Evolutionary conservation across 495 filamentous ascomycete species (phyloP).

Genomic region (Aspergillus incahuasiensis): DNA sequence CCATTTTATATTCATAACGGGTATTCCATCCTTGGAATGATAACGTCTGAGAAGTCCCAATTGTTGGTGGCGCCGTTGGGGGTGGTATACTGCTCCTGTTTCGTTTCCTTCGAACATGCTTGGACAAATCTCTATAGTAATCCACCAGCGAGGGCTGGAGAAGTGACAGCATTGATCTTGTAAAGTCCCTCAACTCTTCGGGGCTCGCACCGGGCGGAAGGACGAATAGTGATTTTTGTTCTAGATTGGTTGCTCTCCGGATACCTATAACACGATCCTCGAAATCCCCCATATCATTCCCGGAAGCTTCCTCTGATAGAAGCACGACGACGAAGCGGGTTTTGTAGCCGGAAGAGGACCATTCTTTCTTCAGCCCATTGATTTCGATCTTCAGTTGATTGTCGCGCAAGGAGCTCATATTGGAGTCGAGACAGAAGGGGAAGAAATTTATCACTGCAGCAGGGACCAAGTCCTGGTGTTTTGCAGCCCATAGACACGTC

Average conservation of each 20-base stretch:
- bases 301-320: slow-evolving; percentile 60
- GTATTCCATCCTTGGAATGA: slow-evolving; percentile 85
- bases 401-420: slow-evolving; percentile 66
- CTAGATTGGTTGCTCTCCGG: slow-evolving; percentile 70
- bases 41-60: slow-evolving; percentile 74
- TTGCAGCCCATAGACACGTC: slow-evolving; percentile 72
- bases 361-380: slow-evolving; percentile 62
- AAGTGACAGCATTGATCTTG: slow-evolving; percentile 53
- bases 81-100: slow-evolving; percentile 68
- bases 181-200: slow-evolving; percentile 60
- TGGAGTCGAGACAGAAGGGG: slow-evolving; percentile 63
- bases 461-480: slow-evolving; percentile 78
- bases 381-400: slow-evolving; percentile 88
- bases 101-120: slow-evolving; percentile 80
- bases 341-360: slow-evolving; percentile 65
- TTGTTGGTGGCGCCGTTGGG: slow-evolving; percentile 77
- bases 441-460: slow-evolving; percentile 74
- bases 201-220: slow-evolving; percentile 60
- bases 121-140: slow-evolving; percentile 86
- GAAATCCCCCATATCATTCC: slow-evolving; percentile 53
- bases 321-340: slow-evolving; percentile 72
- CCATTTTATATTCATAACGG: slow-evolving; percentile 89
- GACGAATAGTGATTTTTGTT: slow-evolving; percentile 75
- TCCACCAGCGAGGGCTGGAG: slow-evolving; percentile 63
- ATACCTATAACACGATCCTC: slow-evolving; percentile 76